Evolutionary conservation across 2,329 filamentous ascomycete species (phyloP).

Genomic region (Thelonectria olida): DNA sequence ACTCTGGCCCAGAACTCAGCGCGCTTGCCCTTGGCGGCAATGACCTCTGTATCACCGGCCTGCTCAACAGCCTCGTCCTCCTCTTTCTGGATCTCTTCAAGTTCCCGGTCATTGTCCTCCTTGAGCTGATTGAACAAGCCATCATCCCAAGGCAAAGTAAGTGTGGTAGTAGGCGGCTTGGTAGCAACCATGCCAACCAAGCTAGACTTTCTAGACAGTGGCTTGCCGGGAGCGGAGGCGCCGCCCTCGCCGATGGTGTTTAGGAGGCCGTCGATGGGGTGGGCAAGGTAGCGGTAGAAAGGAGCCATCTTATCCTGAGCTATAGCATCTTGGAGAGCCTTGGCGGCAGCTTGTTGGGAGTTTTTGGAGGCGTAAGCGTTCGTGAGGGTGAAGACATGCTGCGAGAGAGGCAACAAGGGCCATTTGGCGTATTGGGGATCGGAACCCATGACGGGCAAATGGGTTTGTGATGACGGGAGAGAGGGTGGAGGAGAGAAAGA

Average conservation of each 20-base stretch:
- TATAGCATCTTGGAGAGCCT: constrained; percentile 84
- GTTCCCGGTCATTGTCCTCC: constrained; percentile 80
- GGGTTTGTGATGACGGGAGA: constrained; percentile 5
- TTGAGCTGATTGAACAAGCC: constrained; percentile 80
- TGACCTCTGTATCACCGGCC: constrained; percentile 94
- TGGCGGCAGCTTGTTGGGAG: constrained; percentile 75
- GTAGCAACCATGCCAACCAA: constrained; percentile 79
- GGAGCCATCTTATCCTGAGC: constrained; percentile 86
- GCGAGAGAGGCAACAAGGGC: constrained; percentile 81
- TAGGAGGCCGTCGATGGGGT: constrained; percentile 83
- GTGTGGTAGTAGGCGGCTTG: constrained; percentile 69
- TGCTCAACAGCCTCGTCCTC: constrained; percentile 95
- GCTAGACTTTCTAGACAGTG: constrained; percentile 74
- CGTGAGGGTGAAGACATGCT: constrained; percentile 88
- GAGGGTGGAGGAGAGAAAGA: constrained; percentile 37
- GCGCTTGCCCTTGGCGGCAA: constrained; percentile 90
- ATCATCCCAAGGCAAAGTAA: constrained; percentile 91
- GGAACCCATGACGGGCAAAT: constrained; percentile 69
- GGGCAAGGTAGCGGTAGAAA: constrained; percentile 84
- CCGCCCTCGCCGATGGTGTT: constrained; percentile 76
- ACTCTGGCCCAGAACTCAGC: constrained; percentile 97
- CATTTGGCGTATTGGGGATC: constrained; percentile 89
- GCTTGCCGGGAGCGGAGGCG: constrained; percentile 61
- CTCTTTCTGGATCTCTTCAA: constrained; percentile 82
- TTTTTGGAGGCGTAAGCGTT: constrained; percentile 76